phyloP scores from a whole-genome alignment of 352 stramenopile genomes.

The Globisporangium paroecandrum region DNA sequence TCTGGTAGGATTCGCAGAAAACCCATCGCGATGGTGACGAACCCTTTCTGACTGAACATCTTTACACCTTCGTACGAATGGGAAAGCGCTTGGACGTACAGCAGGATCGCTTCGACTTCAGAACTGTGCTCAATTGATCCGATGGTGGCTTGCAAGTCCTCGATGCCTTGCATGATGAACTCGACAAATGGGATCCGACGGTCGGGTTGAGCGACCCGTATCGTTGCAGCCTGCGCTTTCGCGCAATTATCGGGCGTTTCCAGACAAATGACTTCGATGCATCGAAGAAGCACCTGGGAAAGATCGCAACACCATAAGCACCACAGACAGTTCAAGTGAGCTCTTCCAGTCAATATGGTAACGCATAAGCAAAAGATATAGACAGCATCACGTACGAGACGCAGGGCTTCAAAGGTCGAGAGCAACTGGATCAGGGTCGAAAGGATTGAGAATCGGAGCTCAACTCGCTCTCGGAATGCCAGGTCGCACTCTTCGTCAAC shows the following conservation, averaged over 20 bases:
- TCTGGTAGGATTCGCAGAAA: constrained; percentile 9
- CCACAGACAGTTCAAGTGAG: background rate
- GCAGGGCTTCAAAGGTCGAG: background rate
- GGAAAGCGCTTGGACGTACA: constrained; percentile 20
- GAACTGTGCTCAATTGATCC: background rate
- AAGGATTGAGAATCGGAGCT: constrained; percentile 10
- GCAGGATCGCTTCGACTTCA: constrained; percentile 16
- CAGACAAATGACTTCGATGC: constrained; percentile 14
- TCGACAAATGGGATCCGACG: constrained; percentile 3
- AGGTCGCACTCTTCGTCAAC: constrained; percentile 15
- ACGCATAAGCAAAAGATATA: background rate
- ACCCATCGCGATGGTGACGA: background rate
- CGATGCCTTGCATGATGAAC: constrained; percentile 13
- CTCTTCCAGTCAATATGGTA: background rate
- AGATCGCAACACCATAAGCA: background rate
- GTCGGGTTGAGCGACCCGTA: background rate
- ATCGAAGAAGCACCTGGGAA: constrained; percentile 13
- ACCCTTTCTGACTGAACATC: constrained; percentile 13
- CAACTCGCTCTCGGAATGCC: constrained; percentile 6
- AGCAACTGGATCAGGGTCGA: constrained; percentile 10
- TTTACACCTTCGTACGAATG: constrained; percentile 11
- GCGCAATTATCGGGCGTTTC: constrained; percentile 12
- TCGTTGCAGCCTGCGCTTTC: background rate
- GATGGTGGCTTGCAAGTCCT: background rate
- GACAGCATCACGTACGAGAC: background rate